Evolutionary conservation across 2,329 filamentous ascomycete genomes (phyloP), one percentile per base, ranked within the genome.

Genomic region (Sphaerulina vaccinii): DNA sequence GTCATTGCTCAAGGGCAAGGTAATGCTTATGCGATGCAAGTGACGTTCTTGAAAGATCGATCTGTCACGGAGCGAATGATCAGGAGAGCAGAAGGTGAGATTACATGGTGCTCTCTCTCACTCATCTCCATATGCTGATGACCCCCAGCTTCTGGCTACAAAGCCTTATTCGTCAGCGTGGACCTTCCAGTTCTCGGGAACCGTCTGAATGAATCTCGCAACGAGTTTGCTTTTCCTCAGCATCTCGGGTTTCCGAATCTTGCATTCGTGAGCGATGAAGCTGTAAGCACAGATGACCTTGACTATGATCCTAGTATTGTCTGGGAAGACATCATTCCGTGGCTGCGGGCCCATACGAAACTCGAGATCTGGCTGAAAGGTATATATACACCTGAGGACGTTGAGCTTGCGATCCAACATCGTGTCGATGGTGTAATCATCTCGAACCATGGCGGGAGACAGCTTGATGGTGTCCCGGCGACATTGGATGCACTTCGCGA

Each of bases 361-460:
- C 70, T 80, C 65, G 69, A 75, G 32, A 71, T 76, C 18, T 77
- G 72, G 71, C 62, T 73, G 19, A 76, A 76, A 58, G 72, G 73
- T 3, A 58, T 68, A 10, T 59, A 65, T 37, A 71, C 65, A 3
- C 63, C 61, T 6, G 70, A 74, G 47, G 74, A 76, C 56, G 71
- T 72, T 2, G 53, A 65, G 19, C 62, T 74, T 3, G 73, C 73
- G 2, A 75, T 83, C 11, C 60, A 67, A 21, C 61, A 70, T 45
- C 65, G 65, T 1, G 63, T 71, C 13, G 84, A 95, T 63, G 93
- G 88, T 38, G 89, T 97, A 15, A 91, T 97, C 8, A 79, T 97
- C 8, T 95, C 88, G 46, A 99, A 99, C 75, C 93, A 99, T 73
- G 93, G 93, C 55, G 93, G 93, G 11, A 82, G 93, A 1, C 92